Conservation (phyloP, 2,329 filamentous ascomycete species). For the Fusarium sp. region DNA sequence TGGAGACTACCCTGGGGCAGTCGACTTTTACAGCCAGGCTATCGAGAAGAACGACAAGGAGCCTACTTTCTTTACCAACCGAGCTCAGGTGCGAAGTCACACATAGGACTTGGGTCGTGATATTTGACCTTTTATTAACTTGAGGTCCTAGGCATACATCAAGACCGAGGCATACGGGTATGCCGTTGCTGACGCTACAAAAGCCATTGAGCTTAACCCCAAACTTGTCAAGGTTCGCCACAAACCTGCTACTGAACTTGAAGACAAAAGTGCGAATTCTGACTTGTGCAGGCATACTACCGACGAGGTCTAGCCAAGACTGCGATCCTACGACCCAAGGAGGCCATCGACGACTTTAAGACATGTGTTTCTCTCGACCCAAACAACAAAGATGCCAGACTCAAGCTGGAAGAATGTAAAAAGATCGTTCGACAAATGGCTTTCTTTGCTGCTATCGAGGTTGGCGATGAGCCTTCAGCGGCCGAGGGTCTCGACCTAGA, state of each 20-base stretch:
- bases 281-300: slow-evolving; percentile 81
- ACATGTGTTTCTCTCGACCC: slow-evolving; percentile 89
- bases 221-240: slow-evolving; percentile 83
- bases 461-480: slow-evolving; percentile 91
- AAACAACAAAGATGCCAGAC: slow-evolving; percentile 87
- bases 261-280: slow-evolving; percentile 17
- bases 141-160: slow-evolving; percentile 78
- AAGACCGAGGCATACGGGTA: slow-evolving; percentile 96
- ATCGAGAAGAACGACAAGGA: slow-evolving; percentile 87
- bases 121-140: slow-evolving; percentile 47
- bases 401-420: slow-evolving; percentile 92
- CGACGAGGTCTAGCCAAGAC: slow-evolving; percentile 91
- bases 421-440: slow-evolving; percentile 93
- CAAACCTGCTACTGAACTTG: not conserved
- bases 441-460: slow-evolving; percentile 94
- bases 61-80: slow-evolving; percentile 92
- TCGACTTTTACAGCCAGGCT: slow-evolving; percentile 87
- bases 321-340: slow-evolving; percentile 88
- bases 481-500: slow-evolving; percentile 91
- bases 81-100: slow-evolving; percentile 80
- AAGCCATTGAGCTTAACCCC: slow-evolving; percentile 89
- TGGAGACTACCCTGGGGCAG: slow-evolving; percentile 86
- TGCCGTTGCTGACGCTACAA: slow-evolving; percentile 89
- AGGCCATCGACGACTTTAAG: slow-evolving; percentile 92
- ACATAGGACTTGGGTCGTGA: slow-evolving; percentile 18